Evolutionary conservation across 2,329 filamentous ascomycete species (phyloP).

Genomic region (Stemphylium beticola): DNA sequence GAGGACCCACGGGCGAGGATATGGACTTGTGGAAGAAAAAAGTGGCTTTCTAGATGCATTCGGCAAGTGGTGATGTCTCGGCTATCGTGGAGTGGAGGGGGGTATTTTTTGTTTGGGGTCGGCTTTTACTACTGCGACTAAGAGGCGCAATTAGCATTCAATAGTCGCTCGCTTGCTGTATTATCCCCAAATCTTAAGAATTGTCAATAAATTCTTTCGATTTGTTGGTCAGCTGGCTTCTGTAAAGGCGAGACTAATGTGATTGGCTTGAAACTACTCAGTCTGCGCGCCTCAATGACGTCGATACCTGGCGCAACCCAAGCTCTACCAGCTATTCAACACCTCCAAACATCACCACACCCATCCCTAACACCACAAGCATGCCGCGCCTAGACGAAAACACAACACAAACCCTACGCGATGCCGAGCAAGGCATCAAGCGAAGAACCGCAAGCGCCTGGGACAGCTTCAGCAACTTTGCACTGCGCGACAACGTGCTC

Average conservation of each 20-base stretch:
- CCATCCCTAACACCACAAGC: not conserved
- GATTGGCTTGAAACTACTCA: not conserved
- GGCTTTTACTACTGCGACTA: not conserved
- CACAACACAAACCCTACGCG: conserved; percentile 54
- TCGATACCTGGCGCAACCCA: not conserved
- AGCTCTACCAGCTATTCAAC: not conserved
- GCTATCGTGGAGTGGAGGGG: not conserved
- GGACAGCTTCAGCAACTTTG: conserved; percentile 73
- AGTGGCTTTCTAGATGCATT: conserved; percentile 6
- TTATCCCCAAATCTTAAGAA: no score
- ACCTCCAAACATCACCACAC: not conserved
- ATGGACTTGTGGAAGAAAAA: conserved; percentile 2
- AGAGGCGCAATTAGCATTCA: not conserved
- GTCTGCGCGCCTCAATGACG: conserved; percentile 6
- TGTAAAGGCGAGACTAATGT: not conserved
- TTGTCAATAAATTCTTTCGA: not conserved
- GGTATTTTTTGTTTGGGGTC: not conserved
- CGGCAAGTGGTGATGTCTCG: not conserved
- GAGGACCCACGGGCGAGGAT: conserved; percentile 1
- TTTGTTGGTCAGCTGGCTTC: not conserved
- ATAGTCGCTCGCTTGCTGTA: no score
- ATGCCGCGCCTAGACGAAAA: conserved; percentile 44
- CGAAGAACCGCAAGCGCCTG: conserved; percentile 59
- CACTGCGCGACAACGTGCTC: conserved; percentile 75
- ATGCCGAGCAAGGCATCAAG: conserved; percentile 53